Evolutionary conservation across 305 asterid genomes (phyloP).

Genomic region (Ajuga reptans): DNA sequence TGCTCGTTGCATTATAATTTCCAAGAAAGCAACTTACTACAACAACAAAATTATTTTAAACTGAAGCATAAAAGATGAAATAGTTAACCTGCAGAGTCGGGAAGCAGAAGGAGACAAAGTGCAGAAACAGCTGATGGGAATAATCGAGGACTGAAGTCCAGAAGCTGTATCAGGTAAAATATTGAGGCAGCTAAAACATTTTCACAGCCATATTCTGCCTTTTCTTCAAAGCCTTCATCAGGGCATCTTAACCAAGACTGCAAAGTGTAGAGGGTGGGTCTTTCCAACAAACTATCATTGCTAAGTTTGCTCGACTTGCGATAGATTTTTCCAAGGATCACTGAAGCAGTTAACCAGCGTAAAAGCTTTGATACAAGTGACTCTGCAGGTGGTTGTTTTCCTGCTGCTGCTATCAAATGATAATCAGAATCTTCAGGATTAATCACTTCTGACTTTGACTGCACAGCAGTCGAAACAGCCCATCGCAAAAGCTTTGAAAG

Average conservation of each 20-base stretch:
- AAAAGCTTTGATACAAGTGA: constrained; percentile 61
- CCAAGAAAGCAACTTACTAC: neutral
- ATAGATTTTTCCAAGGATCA: constrained; percentile 52
- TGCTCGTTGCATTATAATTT: neutral
- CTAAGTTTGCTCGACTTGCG: constrained; percentile 27
- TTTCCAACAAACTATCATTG: constrained; percentile 23
- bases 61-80: neutral
- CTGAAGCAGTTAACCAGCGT: constrained; percentile 84
- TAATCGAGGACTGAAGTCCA: constrained; percentile 36
- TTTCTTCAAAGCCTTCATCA: constrained; percentile 26
- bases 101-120: constrained; percentile 52
- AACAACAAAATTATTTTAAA: neutral
- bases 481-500: constrained; percentile 54
- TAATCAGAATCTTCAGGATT: constrained; percentile 30
- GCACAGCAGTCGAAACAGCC: constrained; percentile 59
- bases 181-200: constrained; percentile 52
- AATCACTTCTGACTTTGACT: constrained; percentile 32
- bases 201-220: constrained; percentile 24
- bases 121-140: constrained; percentile 77
- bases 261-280: constrained; percentile 31
- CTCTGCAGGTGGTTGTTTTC: constrained; percentile 33
- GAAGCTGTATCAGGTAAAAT: constrained; percentile 57
- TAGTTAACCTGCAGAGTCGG: constrained; percentile 46
- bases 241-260: constrained; percentile 42
- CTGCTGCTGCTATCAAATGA: constrained; percentile 20